Evolutionary conservation across 164 flowering plant genomes (phyloP).

Genomic region (Piper betle): DNA sequence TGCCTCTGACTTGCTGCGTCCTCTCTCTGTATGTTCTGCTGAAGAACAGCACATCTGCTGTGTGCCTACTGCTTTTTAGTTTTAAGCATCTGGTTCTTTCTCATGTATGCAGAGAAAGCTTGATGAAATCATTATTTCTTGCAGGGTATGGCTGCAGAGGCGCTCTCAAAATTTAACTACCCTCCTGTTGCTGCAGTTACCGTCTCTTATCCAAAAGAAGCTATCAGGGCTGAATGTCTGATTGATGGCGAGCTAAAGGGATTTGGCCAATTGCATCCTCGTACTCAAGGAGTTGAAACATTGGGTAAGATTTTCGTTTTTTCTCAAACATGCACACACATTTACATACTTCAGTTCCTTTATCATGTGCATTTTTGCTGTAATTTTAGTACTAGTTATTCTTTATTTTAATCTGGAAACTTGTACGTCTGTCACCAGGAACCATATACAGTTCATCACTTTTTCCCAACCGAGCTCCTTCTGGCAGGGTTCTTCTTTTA

Average conservation of each 20-base stretch:
- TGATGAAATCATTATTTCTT: conserved; percentile 1
- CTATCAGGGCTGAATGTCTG: conserved; percentile 63
- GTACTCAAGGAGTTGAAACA: conserved; percentile 93
- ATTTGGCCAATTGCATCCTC: conserved; percentile 97
- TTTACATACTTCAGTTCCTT: too few species aligned
- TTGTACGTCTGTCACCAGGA: conserved; percentile 29
- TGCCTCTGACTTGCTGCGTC: conserved; percentile 63
- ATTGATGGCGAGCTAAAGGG: conserved; percentile 89
- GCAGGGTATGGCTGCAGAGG: conserved; percentile 76
- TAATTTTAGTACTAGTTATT: background rate
- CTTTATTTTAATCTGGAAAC: background rate
- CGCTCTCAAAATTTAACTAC: conserved; percentile 69
- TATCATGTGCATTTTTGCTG: background rate
- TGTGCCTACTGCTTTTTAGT: background rate
- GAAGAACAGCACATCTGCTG: background rate
- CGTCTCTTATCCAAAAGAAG: conserved; percentile 78
- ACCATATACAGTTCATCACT: conserved; percentile 94
- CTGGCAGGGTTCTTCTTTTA: conserved; percentile 73
- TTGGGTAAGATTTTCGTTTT: conserved; percentile 34
- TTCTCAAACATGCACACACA: too few species aligned
- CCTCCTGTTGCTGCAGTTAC: conserved; percentile 97
- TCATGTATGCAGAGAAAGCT: background rate
- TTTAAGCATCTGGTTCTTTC: background rate
- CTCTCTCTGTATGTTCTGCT: conserved; percentile 64
- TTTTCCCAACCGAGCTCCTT: conserved; percentile 89